Base-by-base conservation (phyloP, 306 rosid genomes). In the Spatholobus suberectus region DNA sequence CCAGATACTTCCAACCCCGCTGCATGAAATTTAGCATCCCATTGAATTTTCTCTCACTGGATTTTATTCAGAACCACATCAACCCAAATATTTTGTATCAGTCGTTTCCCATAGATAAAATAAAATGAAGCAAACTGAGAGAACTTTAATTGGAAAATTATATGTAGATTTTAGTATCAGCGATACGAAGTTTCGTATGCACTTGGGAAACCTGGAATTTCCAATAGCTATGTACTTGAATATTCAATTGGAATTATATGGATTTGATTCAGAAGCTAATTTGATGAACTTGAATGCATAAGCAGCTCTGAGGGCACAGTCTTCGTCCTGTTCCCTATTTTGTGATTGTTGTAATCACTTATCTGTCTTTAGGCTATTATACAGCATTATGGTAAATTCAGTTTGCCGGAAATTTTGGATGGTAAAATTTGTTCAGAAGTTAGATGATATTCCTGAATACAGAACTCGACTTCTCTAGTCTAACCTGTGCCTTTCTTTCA, bases 1-100 rank as follows among this genome's bases (percentile, higher is more conserved):
- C 51, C 86, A 34, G 77, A 81, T 84, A 51, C 90, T 61, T 84
- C 88, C 69, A 87, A 81, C 79, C 40, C 55, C 11, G 74, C 73
- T 44, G 27, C 52, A 12, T 87, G 80, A 87, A 73, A 41, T 67
- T 81, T 58, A 14, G 26, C 18, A 32, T 71, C 70, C 89, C 15
- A n/a, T 77, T 32, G 51, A 81, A 65, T 81, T 66, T 52, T 83
- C n/a, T n/a, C n/a, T 65, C 47, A 47, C 12, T n/a, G 70, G 15
- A 65, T 71, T 81, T 62, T 63, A 38, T 63, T 40, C 23, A n/a
- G 32, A 68, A 51, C 66, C 40, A 14, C 17, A 46, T 37, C 23
- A 17, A 29, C 27, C 72, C 51, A 41, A 23, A 21, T 73, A 35
- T 37, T 5, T 7, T 62, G 75, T 57, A 5, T 41, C 26, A 27